Percentiles rank a stretch among this genome's conserved stretches.
These are phyloP conservation scores for Pilasporangium apinafurcum DNA, from an alignment of 352 stramenopile genomes.

Conservation along the genomic window DNA sequence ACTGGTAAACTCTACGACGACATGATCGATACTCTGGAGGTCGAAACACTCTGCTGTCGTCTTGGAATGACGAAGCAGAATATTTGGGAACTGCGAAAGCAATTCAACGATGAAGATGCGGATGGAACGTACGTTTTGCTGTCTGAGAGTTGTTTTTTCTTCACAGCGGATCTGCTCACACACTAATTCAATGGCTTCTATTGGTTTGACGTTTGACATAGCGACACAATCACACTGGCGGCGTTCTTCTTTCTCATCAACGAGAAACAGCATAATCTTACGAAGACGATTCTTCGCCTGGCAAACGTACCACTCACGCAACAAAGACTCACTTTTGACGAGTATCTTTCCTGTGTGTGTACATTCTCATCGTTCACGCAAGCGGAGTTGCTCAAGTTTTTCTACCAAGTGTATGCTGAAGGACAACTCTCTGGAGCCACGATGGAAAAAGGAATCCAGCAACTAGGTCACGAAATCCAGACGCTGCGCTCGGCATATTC, in stretches of 20 bases:
- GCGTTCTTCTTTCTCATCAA: constrained; percentile 58
- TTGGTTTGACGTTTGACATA: constrained; percentile 1
- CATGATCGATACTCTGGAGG: constrained; percentile 16
- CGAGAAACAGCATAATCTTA: constrained; percentile 34
- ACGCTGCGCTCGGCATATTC: constrained; percentile 28
- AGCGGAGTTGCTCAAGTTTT: constrained; percentile 43
- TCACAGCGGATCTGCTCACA: neutral
- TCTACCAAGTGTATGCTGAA: constrained; percentile 42
- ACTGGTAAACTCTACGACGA: constrained; percentile 6
- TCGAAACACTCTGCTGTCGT: constrained; percentile 20
- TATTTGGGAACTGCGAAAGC: constrained; percentile 18
- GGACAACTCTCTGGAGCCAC: constrained; percentile 4
- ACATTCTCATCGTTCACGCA: constrained; percentile 44
- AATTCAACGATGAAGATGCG: constrained; percentile 33
- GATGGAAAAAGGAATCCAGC: constrained; percentile 31
- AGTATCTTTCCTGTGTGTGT: constrained; percentile 39
- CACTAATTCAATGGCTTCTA: neutral
- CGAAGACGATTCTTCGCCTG: constrained; percentile 32
- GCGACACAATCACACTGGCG: constrained; percentile 26
- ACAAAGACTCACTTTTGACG: constrained; percentile 41
- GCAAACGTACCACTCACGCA: constrained; percentile 10
- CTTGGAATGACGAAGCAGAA: constrained; percentile 25
- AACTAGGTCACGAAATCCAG: constrained; percentile 33
- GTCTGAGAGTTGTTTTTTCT: neutral
- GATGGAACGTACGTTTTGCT: constrained; percentile 20